Conservation (phyloP, 331 rosid genomes). For the Malus hybrid region DNA sequence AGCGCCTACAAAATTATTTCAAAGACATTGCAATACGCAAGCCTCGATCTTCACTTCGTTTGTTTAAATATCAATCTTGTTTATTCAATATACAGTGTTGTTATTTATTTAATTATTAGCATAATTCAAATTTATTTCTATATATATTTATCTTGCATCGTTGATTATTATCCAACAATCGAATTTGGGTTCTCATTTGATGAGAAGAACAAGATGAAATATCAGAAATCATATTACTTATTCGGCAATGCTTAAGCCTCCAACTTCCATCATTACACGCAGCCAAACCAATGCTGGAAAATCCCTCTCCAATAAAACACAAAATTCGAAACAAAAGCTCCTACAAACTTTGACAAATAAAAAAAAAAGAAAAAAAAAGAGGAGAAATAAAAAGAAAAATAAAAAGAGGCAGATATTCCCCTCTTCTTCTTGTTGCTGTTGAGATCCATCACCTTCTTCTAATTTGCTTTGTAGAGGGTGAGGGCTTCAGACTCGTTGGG, state of each 20-base stretch:
- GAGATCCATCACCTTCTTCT: slow-evolving; percentile 1
- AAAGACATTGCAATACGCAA: no score
- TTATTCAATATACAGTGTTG: no score
- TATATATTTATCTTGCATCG: no score
- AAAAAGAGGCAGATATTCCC: neutral
- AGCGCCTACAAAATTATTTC: no score
- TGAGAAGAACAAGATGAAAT: no score
- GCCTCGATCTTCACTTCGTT: no score
- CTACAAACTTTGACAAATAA: neutral
- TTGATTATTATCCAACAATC: no score
- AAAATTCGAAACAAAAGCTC: neutral
- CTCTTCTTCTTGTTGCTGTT: neutral
- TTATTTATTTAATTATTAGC: no score
- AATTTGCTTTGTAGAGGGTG: slow-evolving; percentile 37
- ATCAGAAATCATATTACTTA: neutral
- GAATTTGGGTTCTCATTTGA: neutral
- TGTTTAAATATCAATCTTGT: no score
- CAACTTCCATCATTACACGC: neutral
- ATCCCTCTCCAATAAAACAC: slow-evolving; percentile 1
- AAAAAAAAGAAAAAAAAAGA: no score
- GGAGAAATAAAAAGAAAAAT: neutral
- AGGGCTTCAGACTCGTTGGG: slow-evolving; percentile 62
- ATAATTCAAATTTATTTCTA: no score
- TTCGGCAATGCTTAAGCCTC: neutral
- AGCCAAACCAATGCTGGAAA: neutral